Percentiles rank a stretch among this genome's conserved stretches.
These are phyloP conservation scores for Aquanectria penicillioides DNA, from an alignment of 2,329 filamentous ascomycete species.

Conservation along the genomic window DNA sequence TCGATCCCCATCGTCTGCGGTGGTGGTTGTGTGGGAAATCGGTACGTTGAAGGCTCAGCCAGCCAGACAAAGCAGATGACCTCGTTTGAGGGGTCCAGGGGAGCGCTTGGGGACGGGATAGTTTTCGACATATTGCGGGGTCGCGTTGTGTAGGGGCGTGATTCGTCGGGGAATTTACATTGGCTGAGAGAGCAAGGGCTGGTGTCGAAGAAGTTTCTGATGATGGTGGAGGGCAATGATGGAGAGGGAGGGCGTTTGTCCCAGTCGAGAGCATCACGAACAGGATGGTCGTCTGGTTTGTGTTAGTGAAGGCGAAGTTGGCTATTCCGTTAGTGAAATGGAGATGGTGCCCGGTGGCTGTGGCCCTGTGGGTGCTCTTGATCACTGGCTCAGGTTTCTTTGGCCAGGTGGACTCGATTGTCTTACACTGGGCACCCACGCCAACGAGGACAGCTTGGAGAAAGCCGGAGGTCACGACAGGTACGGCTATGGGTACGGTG, in stretches of 20 bases:
- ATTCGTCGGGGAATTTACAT: slow-evolving; percentile 14
- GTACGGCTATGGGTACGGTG: no score
- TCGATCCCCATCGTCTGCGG: not conserved
- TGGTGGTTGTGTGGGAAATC: slow-evolving; percentile 7
- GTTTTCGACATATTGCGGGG: not conserved
- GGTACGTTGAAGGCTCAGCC: not conserved
- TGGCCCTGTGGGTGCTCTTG: slow-evolving; percentile 2
- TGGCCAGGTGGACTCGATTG: not conserved
- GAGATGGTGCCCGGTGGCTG: slow-evolving; percentile 6
- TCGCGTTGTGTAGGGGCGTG: not conserved
- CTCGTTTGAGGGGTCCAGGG: not conserved
- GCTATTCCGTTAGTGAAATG: not conserved
- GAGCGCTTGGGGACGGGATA: slow-evolving; percentile 18
- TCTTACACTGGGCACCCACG: not conserved
- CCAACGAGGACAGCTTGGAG: no score
- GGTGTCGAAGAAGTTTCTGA: not conserved
- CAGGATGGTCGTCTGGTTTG: no score
- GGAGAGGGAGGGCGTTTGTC: not conserved
- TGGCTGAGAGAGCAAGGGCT: not conserved
- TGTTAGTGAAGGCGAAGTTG: no score
- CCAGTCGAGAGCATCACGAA: no score
- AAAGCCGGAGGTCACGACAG: no score
- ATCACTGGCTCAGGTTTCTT: not conserved
- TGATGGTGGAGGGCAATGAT: not conserved
- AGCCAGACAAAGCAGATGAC: slow-evolving; percentile 5